Percentiles rank a stretch among this genome's conserved stretches.
Evolutionary conservation across 768 basidiomycete genomes (phyloP).

Genomic region (Tulasnella sp.): DNA sequence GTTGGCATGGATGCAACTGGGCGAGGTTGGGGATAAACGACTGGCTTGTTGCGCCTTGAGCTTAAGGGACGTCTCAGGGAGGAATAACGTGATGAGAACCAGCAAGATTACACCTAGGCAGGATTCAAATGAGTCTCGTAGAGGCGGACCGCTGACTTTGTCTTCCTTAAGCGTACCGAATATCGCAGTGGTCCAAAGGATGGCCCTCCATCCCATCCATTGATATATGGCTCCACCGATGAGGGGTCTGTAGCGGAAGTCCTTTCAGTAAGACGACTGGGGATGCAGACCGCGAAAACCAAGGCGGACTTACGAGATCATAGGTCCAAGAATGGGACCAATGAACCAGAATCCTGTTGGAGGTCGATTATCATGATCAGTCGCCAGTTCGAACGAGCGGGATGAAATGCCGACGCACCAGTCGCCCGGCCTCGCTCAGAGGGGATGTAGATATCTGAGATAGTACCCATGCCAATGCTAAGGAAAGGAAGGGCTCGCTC

Average conservation of each 20-base stretch:
- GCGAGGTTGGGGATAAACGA: not conserved
- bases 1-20: not conserved
- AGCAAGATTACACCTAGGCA: not conserved
- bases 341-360: constrained; percentile 10
- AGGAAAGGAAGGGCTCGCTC: not conserved
- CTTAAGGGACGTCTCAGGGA: constrained; percentile 15
- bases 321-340: constrained; percentile 6
- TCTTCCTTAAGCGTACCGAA: not conserved
- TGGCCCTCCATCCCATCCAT: constrained; percentile 16
- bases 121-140: not conserved
- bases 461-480: constrained; percentile 12
- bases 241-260: not conserved
- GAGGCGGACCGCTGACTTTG: not conserved
- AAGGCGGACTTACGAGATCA: not conserved
- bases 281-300: not conserved
- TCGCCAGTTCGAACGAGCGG: not conserved
- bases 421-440: constrained; percentile 13
- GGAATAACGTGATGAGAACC: constrained; percentile 14
- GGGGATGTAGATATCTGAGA: constrained; percentile 15
- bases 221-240: constrained; percentile 13
- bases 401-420: not conserved
- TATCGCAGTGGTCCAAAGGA: constrained; percentile 13
- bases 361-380: not conserved
- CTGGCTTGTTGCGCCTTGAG: constrained; percentile 13
- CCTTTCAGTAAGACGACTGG: not conserved